Evolutionary conservation across 2,329 filamentous ascomycete species (phyloP).

Genomic region (Epichloe gansuensis): DNA sequence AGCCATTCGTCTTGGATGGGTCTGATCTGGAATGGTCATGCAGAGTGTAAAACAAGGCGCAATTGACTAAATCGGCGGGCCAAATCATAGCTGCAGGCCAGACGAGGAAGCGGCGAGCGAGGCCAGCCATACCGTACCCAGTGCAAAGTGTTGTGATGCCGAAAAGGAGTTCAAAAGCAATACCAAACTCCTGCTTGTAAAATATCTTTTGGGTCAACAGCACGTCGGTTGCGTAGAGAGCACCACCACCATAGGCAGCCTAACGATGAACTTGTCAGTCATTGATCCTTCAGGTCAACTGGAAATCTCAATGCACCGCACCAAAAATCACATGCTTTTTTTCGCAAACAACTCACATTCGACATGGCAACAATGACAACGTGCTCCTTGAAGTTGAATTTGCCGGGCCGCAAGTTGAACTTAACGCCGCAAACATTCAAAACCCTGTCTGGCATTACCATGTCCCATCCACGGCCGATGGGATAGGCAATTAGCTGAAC

Average conservation of each 20-base stretch:
- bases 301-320: background rate
- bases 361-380: constrained; percentile 52
- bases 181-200: constrained; percentile 42
- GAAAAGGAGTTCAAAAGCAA: constrained; percentile 41
- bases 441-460: constrained; percentile 39
- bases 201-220: constrained; percentile 38
- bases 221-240: constrained; percentile 42
- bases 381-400: constrained; percentile 51
- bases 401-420: constrained; percentile 43
- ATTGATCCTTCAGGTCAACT: background rate
- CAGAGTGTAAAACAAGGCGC: constrained; percentile 36
- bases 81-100: constrained; percentile 45
- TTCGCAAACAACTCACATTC: constrained; percentile 31
- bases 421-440: constrained; percentile 38
- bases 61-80: constrained; percentile 41
- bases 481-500: constrained; percentile 51
- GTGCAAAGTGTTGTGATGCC: constrained; percentile 42
- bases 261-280: constrained; percentile 9
- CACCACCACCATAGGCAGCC: constrained; percentile 45
- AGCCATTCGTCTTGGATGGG: constrained; percentile 41
- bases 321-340: background rate
- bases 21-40: constrained; percentile 33
- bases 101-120: constrained; percentile 40
- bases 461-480: constrained; percentile 40
- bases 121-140: constrained; percentile 43